phyloP scores from a whole-genome alignment of 352 stramenopile genomes.

The Globisporangium spinosum region DNA sequence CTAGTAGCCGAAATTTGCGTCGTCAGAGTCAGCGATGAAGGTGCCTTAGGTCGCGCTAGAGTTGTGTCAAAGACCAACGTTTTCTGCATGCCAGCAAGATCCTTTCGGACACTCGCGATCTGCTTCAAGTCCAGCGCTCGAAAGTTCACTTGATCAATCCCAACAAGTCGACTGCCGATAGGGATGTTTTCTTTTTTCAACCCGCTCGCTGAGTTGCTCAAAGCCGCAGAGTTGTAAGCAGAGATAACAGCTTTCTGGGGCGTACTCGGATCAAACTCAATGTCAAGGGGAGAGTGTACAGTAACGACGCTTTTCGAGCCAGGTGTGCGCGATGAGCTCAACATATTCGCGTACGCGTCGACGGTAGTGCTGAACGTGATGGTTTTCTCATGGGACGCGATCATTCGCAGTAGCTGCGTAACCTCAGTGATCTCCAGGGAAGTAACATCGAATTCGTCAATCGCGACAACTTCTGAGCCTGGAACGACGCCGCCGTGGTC shows the following conservation, averaged over 20 bases:
- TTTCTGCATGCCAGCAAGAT: conserved; percentile 24
- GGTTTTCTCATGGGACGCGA: conserved; percentile 41
- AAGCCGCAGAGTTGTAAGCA: conserved; percentile 12
- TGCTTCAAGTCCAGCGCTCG: conserved; percentile 32
- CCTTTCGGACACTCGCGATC: conserved; percentile 30
- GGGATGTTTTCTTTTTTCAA: conserved; percentile 27
- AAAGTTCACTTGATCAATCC: conserved; percentile 43
- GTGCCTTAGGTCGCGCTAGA: not conserved
- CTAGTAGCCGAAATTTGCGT: not conserved
- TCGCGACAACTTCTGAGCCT: conserved; percentile 44
- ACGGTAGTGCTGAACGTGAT: conserved; percentile 56
- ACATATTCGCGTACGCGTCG: conserved; percentile 32
- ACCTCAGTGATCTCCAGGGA: conserved; percentile 33
- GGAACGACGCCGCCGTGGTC: conserved; percentile 42
- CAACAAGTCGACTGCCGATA: conserved; percentile 42
- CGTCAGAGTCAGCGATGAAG: not conserved
- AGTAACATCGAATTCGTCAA: conserved; percentile 47
- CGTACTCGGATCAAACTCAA: conserved; percentile 29
- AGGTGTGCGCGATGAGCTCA: conserved; percentile 18
- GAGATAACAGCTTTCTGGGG: conserved; percentile 21
- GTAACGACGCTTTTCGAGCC: conserved; percentile 20
- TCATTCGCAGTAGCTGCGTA: conserved; percentile 31
- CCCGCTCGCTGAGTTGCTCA: conserved; percentile 14
- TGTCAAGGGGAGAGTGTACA: conserved; percentile 24
- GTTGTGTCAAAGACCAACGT: conserved; percentile 39